phyloP scores from a whole-genome alignment of 768 basidiomycete genomes.

The Dictyophora rubrovolvata region DNA sequence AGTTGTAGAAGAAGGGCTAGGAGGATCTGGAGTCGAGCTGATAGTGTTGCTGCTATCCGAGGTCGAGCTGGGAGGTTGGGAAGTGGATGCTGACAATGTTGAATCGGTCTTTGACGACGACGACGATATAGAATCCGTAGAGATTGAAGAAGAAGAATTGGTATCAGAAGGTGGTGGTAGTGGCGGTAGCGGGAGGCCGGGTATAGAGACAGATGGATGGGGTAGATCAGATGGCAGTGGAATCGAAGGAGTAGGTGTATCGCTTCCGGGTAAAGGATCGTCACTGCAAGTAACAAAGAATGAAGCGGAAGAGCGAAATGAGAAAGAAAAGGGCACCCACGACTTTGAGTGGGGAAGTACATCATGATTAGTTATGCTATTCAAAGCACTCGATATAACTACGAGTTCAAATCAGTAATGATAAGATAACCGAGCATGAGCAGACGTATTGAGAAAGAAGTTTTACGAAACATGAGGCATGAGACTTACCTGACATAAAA shows the following conservation, averaged over 20 bases:
- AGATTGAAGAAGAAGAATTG: slow-evolving; percentile 9
- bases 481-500: too few species aligned
- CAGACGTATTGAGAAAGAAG: too few species aligned
- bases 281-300: neutral
- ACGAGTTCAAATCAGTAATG: neutral
- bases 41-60: neutral
- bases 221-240: neutral
- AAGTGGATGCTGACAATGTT: slow-evolving; percentile 10
- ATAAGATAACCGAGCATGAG: too few species aligned
- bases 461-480: too few species aligned
- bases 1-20: slow-evolving; percentile 7
- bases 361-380: too few species aligned
- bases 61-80: slow-evolving; percentile 4
- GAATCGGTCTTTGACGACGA: slow-evolving; percentile 5
- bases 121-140: neutral
- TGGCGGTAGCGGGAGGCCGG: neutral
- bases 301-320: neutral
- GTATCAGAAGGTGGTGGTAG: slow-evolving; percentile 12
- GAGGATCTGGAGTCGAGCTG: slow-evolving; percentile 3
- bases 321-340: neutral
- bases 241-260: neutral
- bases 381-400: neutral
- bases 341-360: neutral
- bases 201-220: neutral
- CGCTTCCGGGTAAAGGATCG: neutral